phyloP scores from a whole-genome alignment of 2,329 filamentous ascomycete species.

The Phoma herbarum region DNA sequence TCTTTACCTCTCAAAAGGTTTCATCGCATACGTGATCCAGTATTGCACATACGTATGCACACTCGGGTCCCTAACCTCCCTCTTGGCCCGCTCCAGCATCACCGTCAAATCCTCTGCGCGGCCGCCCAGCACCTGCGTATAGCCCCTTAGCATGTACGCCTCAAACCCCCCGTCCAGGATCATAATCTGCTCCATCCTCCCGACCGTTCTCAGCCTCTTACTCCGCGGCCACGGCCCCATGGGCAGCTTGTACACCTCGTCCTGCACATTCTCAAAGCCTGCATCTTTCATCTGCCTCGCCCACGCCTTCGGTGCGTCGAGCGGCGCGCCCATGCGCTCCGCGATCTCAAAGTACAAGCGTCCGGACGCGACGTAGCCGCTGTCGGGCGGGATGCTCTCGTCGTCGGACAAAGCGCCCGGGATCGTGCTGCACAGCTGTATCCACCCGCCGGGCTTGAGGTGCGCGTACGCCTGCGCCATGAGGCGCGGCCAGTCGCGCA shows the following conservation, averaged over 20 bases:
- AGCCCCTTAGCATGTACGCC: background rate
- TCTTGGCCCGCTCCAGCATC: background rate
- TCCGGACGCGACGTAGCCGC: too few relatives aligned
- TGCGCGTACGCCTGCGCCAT: too few relatives aligned
- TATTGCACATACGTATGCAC: slow-evolving; percentile 36
- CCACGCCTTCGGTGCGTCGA: too few relatives aligned
- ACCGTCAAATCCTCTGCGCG: background rate
- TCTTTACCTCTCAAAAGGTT: background rate
- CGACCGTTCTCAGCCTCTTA: background rate
- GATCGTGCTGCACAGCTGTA: too few relatives aligned
- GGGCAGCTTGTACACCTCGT: background rate
- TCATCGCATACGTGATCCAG: slow-evolving; percentile 31
- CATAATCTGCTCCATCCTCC: background rate
- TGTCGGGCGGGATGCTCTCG: too few relatives aligned
- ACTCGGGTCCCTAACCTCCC: slow-evolving; percentile 33
- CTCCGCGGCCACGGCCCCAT: background rate
- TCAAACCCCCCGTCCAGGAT: background rate
- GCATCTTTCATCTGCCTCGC: background rate
- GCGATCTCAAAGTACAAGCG: background rate
- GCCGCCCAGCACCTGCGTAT: background rate
- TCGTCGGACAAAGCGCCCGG: too few relatives aligned
- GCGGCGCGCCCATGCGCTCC: background rate
- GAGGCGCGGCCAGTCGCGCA: background rate
- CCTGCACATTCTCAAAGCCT: background rate
- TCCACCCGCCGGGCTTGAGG: too few relatives aligned